Evolutionary conservation across 345 rosid species (phyloP).

Genomic region (Cardamine chenopodiifolia): DNA sequence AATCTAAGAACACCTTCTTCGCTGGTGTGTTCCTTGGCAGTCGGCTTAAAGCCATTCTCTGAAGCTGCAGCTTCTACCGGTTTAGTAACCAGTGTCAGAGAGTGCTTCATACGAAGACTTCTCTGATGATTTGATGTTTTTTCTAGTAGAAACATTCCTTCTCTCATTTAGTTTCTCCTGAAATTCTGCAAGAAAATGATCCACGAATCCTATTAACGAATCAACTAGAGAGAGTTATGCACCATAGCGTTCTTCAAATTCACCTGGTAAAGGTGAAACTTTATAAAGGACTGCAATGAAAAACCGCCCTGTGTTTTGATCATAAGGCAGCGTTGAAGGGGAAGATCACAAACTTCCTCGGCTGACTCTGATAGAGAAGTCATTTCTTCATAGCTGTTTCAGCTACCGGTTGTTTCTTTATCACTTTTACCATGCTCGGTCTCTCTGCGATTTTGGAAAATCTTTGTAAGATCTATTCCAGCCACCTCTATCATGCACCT

Average conservation of each 20-base stretch:
- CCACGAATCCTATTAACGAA: neutral
- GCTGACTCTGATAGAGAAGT: slow-evolving; percentile 43
- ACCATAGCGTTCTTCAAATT: neutral
- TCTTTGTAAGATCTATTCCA: slow-evolving; percentile 82
- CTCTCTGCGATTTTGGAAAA: slow-evolving; percentile 54
- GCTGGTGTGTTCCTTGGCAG: slow-evolving; percentile 15
- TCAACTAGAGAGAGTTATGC: neutral
- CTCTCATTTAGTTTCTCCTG: slow-evolving; percentile 45
- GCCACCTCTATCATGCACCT: slow-evolving; percentile 71
- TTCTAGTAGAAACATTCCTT: slow-evolving; percentile 34
- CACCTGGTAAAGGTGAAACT: slow-evolving; percentile 76
- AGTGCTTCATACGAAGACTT: slow-evolving; percentile 42
- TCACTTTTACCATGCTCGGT: slow-evolving; percentile 57
- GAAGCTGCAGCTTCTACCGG: slow-evolving; percentile 44
- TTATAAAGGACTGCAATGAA: slow-evolving; percentile 86
- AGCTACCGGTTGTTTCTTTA: slow-evolving; percentile 12
- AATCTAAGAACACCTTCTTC: slow-evolving; percentile 12
- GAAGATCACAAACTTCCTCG: slow-evolving; percentile 71
- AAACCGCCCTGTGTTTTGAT: slow-evolving; percentile 95
- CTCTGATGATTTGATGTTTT: slow-evolving; percentile 34
- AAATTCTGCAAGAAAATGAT: slow-evolving; percentile 47
- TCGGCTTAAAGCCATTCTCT: slow-evolving; percentile 39
- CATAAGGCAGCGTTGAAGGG: slow-evolving; percentile 91
- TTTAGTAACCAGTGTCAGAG: slow-evolving; percentile 38
- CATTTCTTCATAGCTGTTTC: slow-evolving; percentile 11